Percentiles rank a stretch among this genome's conserved stretches.
phyloP scores from a whole-genome alignment of 176 grass and related monocot genomes.

The Oryza officinalis region DNA sequence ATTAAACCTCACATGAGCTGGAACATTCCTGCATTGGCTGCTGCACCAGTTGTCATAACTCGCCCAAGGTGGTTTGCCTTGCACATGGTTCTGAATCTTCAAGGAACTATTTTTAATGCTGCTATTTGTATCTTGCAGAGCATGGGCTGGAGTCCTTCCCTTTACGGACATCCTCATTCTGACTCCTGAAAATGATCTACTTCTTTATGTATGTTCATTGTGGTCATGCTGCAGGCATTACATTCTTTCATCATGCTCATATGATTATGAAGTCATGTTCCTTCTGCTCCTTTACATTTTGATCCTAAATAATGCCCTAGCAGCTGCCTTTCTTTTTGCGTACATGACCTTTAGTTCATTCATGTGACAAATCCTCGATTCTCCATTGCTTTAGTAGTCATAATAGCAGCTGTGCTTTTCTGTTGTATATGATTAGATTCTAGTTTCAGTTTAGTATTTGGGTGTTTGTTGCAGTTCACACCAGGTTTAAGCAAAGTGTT shows the following conservation, averaged over 20 bases:
- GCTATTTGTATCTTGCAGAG: conserved; percentile 56
- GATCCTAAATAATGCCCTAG: background rate
- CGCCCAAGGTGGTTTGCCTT: conserved; percentile 81
- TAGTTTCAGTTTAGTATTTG: background rate
- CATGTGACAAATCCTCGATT: background rate
- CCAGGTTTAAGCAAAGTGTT: background rate
- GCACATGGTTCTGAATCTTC: conserved; percentile 34
- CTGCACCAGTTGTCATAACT: conserved; percentile 73
- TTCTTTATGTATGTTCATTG: conserved; percentile 77
- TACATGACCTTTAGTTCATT: conserved; percentile 9
- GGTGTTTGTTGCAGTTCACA: background rate
- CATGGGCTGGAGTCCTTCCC: conserved; percentile 62
- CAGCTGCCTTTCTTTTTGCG: background rate
- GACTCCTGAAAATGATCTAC: conserved; percentile 71
- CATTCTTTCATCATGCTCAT: conserved; percentile 11
- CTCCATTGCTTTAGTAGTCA: conserved; percentile 6
- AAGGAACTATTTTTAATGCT: conserved; percentile 24
- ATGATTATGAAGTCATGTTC: conserved; percentile 3
- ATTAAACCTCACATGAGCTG: conserved; percentile 81
- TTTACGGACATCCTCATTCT: conserved; percentile 83
- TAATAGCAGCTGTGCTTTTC: background rate
- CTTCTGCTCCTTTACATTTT: background rate
- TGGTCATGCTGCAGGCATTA: no score
- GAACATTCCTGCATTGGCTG: conserved; percentile 88
- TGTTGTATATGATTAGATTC: background rate